Evolutionary conservation across 305 asterid species (phyloP), one percentile per base, ranked within the genome.

Genomic region (Fraxinus xanthoxyloides): DNA sequence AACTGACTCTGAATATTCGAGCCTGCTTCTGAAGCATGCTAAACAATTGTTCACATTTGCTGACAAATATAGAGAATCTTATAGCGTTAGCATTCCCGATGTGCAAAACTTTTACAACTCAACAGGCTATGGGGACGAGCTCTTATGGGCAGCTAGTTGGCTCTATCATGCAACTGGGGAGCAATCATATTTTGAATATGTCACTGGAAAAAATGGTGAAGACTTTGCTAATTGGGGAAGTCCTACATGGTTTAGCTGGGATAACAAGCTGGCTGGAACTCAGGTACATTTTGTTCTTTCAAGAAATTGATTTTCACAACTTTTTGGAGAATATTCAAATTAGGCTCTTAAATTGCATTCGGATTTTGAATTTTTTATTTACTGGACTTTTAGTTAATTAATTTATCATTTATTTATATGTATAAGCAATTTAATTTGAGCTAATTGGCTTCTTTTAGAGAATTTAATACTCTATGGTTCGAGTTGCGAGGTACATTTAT

Each of bases 231-330:
- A 92, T 59, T 96, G 87, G 85, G 98, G 98, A 8, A 93, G 82
- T 83, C 99, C 99, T 17, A 94, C 98, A 0, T 96, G 98, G 98
- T 96, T 96, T 86, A 96, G 98, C 89, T 96, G 99, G 99, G 99
- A 96, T 86, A 91, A 90, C 87, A 96, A 94, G 89, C 90, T 96
- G 19, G 98, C 99, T 2, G 99, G 99, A 80, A 83, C 93, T 77
- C 98, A 95, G 98, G 99, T 93, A 88, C 61, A 1, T 13, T 28
- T 30, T 30, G 23, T 31, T 69, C 40, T 30, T 31, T 67, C 74
- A 28, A 28, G 36, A 28, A 30, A 69, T 30, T 30, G 36, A 28
- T 28, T 69, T 30, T 69, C 40, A 30, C 9, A 15, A 9, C 3
- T n/a, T 38, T 5, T 30, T 30, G 21, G 40, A 69, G 36, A 69